Conservation (phyloP, 2,329 filamentous ascomycete species). For the Fusarium redolens region DNA sequence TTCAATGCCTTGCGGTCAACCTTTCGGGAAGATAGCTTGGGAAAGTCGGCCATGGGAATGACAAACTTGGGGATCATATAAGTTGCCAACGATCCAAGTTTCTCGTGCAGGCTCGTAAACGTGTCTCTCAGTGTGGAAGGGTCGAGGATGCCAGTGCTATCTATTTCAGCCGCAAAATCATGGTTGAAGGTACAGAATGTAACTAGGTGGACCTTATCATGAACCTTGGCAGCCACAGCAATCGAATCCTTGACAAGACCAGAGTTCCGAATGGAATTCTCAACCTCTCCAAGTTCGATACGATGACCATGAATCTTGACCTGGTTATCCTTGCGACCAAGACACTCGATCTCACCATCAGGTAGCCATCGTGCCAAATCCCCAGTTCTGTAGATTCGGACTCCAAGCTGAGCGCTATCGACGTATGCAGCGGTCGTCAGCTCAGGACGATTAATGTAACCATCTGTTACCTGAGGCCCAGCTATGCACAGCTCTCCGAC, state of each 20-base stretch:
- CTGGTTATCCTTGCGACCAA: slow-evolving; percentile 44
- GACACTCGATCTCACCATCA: slow-evolving; percentile 22
- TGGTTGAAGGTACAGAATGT: not conserved
- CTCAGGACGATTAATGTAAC: not conserved
- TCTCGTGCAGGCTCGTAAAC: not conserved
- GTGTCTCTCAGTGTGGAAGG: not conserved
- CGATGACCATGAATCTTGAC: slow-evolving; percentile 46
- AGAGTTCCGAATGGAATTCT: slow-evolving; percentile 11
- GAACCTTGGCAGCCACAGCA: not conserved
- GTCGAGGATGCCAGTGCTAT: not conserved
- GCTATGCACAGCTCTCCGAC: not conserved
- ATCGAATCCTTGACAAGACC: not conserved
- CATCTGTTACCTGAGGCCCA: not conserved
- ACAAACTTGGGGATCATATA: not conserved
- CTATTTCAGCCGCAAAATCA: fast-evolving
- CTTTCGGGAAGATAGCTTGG: not conserved
- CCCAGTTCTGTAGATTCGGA: slow-evolving; percentile 23
- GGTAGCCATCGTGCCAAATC: slow-evolving; percentile 34
- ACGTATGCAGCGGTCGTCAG: not conserved
- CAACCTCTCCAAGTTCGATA: slow-evolving; percentile 45
- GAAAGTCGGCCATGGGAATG: not conserved
- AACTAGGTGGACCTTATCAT: not conserved
- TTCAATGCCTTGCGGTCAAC: not conserved
- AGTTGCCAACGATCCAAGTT: not conserved
- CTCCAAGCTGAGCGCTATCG: not conserved